A percentile compares a stretch with the other conserved stretches of the same genome.
Evolutionary conservation across 352 stramenopile genomes (phyloP).

Genomic region (Halophytophthora batemanensis): DNA sequence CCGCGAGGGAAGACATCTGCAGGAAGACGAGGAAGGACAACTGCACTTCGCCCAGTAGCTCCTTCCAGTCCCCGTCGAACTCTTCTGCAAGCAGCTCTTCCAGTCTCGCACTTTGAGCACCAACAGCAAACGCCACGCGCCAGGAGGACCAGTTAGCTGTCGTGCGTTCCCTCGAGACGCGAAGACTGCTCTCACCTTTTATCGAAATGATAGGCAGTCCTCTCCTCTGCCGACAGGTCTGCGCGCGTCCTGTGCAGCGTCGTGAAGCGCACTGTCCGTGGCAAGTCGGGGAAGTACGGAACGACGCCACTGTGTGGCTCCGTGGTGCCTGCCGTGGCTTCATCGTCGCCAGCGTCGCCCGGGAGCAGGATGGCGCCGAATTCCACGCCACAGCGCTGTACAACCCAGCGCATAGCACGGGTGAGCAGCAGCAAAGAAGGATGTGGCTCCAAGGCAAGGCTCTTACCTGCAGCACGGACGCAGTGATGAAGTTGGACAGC

Average conservation of each 20-base stretch:
- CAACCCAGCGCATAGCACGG: neutral
- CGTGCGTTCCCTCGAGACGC: neutral
- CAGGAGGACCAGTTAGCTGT: neutral
- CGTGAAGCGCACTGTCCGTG: constrained; percentile 75
- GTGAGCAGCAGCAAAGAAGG: neutral
- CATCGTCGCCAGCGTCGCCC: constrained; percentile 52
- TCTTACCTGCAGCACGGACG: constrained; percentile 49
- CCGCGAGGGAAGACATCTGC: constrained; percentile 90
- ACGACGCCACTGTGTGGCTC: constrained; percentile 27
- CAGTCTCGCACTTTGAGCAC: constrained; percentile 34
- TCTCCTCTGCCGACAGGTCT: constrained; percentile 39
- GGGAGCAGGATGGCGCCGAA: constrained; percentile 66
- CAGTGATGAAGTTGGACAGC: constrained; percentile 67
- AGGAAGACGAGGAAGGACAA: constrained; percentile 93
- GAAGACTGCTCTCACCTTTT: constrained; percentile 39
- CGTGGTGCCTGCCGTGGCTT: constrained; percentile 13
- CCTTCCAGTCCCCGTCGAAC: constrained; percentile 54
- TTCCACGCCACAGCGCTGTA: constrained; percentile 63
- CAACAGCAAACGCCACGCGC: constrained; percentile 1
- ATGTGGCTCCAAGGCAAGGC: neutral
- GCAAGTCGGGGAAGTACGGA: constrained; percentile 72
- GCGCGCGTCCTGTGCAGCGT: constrained; percentile 32
- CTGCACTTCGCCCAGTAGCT: constrained; percentile 92
- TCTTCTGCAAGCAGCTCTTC: constrained; percentile 39
- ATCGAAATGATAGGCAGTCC: constrained; percentile 80